Conservation (phyloP, 345 rosid genomes). For the Hypericum perforatum region DNA sequence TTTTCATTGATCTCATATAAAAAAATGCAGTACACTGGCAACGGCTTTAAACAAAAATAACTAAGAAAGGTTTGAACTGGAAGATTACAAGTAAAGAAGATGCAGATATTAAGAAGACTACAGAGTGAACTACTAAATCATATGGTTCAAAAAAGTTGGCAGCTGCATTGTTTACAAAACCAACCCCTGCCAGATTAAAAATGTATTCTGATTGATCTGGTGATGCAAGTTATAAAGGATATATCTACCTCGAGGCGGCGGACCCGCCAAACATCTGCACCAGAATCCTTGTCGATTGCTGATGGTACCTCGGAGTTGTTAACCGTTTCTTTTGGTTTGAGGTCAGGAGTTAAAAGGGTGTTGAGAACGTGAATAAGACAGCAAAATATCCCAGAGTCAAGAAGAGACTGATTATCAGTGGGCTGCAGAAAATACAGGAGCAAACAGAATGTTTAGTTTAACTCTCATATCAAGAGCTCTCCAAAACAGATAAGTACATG, state of each 20-base stretch:
- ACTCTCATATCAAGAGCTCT: no score
- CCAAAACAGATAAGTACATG: no score
- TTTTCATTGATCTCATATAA: no score
- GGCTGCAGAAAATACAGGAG: conserved; percentile 47
- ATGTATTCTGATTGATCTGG: neutral
- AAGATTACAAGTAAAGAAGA: no score
- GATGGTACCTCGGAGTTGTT: conserved; percentile 25
- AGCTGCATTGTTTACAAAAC: no score
- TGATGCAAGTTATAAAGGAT: neutral
- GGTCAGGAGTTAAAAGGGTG: conserved; percentile 59
- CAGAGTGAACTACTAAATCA: no score
- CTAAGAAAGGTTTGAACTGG: no score
- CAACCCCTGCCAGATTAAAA: neutral
- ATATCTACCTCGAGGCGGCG: conserved; percentile 70
- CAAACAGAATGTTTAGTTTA: neutral
- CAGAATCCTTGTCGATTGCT: conserved; percentile 32
- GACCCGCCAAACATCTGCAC: conserved; percentile 30
- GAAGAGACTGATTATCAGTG: conserved; percentile 87
- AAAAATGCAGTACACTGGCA: no score
- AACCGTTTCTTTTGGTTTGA: conserved; percentile 23
- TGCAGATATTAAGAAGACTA: no score
- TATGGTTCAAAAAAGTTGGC: no score
- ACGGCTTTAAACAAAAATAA: no score
- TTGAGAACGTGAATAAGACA: conserved; percentile 82
- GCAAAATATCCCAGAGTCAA: conserved; percentile 97